Base-by-base conservation (phyloP, 2,329 filamentous ascomycete genomes). In the Aspergillus sp. region DNA sequence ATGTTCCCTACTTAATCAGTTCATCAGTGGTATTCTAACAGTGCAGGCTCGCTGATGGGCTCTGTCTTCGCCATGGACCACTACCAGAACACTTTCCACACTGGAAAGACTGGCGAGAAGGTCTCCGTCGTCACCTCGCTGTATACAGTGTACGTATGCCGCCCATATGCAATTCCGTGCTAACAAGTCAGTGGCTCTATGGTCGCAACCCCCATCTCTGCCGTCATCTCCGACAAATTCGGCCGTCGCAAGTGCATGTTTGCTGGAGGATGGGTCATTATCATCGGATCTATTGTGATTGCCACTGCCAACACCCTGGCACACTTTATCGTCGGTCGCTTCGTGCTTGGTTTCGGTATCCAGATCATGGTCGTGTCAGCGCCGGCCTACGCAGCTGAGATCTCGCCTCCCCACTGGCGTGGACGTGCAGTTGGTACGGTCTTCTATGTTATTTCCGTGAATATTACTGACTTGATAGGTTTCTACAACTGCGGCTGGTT, bases 401-500 rank as follows among this genome's bases (percentile, higher is more conserved):
- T 81, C 24, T 65, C 79, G 1, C 78, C 79, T 41, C 77, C 80
- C 39, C 79, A 82, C 64, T 81, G 80, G 80, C 76, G 80, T 58
- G 80, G 80, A 19, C 79, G 79, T 45, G 52, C 52, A 31, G 52
- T 54, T 6, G 52, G 52, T 54, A 46, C 14, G 52, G 33, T 9
- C 2, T 9, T 44, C 7, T 3, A 9, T 15, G 14, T 2, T 24
- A 8, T 46, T 14, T 12, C 8, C 1, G n/a, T 3, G 8, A 40
- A 4, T 39, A 21, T 39, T 7, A 3, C 40, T 53, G 11, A 44
- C n/a, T 12, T 12, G 7, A 9, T 75, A 68, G 68, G 68, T 6
- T 69, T 83, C 70, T 83, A 82, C 67, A 83, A 83, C 71, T 82
- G 79, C 55, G 80, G 80, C 54, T 82, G 79, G 78, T 82, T 81